Base-by-base conservation (phyloP, 495 filamentous ascomycete species). In the Lichenothelia convexa region DNA sequence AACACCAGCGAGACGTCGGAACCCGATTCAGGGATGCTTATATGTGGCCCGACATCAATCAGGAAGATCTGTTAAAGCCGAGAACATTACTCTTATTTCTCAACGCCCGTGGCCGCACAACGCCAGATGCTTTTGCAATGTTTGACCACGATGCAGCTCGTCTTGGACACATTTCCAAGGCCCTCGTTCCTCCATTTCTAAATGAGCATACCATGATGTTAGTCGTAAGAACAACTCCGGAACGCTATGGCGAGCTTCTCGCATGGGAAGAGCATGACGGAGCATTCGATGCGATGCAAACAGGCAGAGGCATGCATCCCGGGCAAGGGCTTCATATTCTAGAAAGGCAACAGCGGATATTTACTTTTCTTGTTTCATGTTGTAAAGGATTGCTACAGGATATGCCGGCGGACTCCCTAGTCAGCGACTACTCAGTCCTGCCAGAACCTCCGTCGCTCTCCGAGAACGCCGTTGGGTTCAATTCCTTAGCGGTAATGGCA, bases 31-130 rank as follows among this genome's bases (percentile, higher is more conserved):
- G n/a, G n/a, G n/a, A n/a, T n/a, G n/a, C n/a, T n/a, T n/a, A n/a
- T n/a, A n/a, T n/a, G n/a, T n/a, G n/a, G n/a, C n/a, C n/a, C n/a
- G n/a, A n/a, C n/a, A n/a, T n/a, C n/a, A n/a, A n/a, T n/a, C n/a
- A n/a, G n/a, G n/a, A n/a, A n/a, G n/a, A n/a, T n/a, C n/a, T 27
- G 24, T 27, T 7, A 8, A 52, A 59, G 15, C 50, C 57, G 0
- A 62, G 55, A 30, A 37, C 49, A 1, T 36, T 75, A 6, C 50
- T 58, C 0, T 44, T 73, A 15, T 50, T 75, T 3, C 43, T 77
- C 1, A 62, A 68, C 21, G 34, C 64, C 0, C 53, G 71, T 2
- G 61, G 49, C 11, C 59, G 65, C 3, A 36, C 67, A 42, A 42
- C 26, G 0, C 67, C 69, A 0, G 48, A 48, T 23, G 22, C 36